These are phyloP conservation scores for Emergomyces orientalis DNA, from an alignment of 2,329 filamentous ascomycete species.

Conservation along the genomic window DNA sequence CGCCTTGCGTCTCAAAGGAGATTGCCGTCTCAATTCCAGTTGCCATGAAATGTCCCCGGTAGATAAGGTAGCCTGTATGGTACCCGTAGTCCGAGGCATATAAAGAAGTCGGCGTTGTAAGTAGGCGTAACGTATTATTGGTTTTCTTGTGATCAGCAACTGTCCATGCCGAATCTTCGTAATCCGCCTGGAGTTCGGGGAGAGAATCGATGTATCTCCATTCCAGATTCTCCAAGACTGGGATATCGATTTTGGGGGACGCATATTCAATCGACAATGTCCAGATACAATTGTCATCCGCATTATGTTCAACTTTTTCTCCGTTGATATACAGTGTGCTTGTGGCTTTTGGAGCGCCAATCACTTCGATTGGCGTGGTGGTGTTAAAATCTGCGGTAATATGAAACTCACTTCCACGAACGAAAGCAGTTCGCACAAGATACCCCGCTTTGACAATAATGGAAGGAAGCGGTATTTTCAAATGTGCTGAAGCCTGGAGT, in stretches of 20 bases:
- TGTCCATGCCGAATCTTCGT: constrained; percentile 62
- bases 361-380: constrained; percentile 58
- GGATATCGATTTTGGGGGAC: constrained; percentile 45
- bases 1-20: constrained; percentile 19
- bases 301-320: constrained; percentile 33
- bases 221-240: constrained; percentile 47
- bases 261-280: constrained; percentile 44
- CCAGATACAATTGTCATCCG: constrained; percentile 41
- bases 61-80: constrained; percentile 23
- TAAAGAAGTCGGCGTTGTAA: constrained; percentile 53
- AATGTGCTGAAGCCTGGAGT: constrained; percentile 26
- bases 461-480: constrained; percentile 24
- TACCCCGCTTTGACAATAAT: constrained; percentile 38
- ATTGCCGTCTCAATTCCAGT: constrained; percentile 20
- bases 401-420: constrained; percentile 48
- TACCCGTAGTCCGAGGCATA: constrained; percentile 27
- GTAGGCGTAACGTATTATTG: constrained; percentile 49
- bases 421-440: constrained; percentile 40
- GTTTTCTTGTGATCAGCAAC: constrained; percentile 49
- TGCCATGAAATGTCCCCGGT: constrained; percentile 23
- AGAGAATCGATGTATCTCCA: constrained; percentile 66
- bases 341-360: constrained; percentile 50
- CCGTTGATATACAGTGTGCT: constrained; percentile 56
- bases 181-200: constrained; percentile 55
- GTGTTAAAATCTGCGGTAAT: constrained; percentile 64